phyloP scores from a whole-genome alignment of 345 rosid genomes.

The Laguncularia racemosa region DNA sequence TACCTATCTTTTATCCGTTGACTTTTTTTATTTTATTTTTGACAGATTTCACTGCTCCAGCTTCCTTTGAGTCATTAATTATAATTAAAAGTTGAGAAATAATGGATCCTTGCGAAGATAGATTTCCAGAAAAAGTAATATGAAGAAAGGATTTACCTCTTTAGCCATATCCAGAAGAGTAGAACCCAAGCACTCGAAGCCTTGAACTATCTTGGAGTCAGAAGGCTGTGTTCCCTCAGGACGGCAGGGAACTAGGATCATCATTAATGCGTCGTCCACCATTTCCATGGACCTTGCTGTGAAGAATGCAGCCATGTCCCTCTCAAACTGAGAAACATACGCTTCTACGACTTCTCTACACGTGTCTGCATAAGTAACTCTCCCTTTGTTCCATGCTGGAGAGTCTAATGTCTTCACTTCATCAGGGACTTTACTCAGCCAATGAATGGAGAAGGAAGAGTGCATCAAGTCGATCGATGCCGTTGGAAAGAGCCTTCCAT shows the following conservation, averaged over 20 bases:
- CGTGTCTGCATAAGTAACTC: neutral
- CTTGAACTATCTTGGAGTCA: neutral
- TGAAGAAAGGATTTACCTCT: constrained; percentile 4
- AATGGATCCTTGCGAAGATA: too few relatives aligned
- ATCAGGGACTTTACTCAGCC: constrained; percentile 27
- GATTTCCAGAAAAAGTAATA: too few relatives aligned
- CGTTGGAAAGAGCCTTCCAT: constrained; percentile 25
- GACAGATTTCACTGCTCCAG: too few relatives aligned
- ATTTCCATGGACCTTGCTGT: constrained; percentile 12
- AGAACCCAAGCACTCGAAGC: constrained; percentile 5
- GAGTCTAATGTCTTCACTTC: constrained; percentile 10
- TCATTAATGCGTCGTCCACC: constrained; percentile 8
- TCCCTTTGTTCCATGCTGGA: constrained; percentile 10
- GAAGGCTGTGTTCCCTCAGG: constrained; percentile 4
- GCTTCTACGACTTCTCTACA: constrained; percentile 4
- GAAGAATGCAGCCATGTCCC: constrained; percentile 8
- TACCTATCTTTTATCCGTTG: too few relatives aligned
- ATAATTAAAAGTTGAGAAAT: too few relatives aligned
- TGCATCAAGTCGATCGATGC: constrained; percentile 23
- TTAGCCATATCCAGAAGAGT: constrained; percentile 6
- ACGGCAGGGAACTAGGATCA: constrained; percentile 5
- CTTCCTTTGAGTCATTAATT: too few relatives aligned
- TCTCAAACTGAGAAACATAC: constrained; percentile 5
- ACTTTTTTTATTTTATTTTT: too few relatives aligned
- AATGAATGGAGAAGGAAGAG: constrained; percentile 22